These are phyloP conservation scores for Gynostemma pentaphyllum DNA, from an alignment of 306 rosid genomes.

Conservation along the genomic window DNA sequence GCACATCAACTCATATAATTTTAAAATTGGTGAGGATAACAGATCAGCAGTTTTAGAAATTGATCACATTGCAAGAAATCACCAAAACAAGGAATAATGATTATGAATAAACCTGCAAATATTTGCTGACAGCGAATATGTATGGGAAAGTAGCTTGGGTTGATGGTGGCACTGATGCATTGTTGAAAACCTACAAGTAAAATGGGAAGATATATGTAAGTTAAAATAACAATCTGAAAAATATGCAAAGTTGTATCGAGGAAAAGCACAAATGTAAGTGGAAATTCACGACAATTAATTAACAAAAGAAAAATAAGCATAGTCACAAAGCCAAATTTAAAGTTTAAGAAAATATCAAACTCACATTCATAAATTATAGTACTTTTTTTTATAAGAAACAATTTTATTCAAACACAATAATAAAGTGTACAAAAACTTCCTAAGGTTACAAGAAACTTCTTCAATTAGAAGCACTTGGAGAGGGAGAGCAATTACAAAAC, in stretches of 20 bases:
- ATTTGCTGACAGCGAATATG: slow-evolving; percentile 73
- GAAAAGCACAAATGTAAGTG: neutral
- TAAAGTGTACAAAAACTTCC: no score
- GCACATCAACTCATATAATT: slow-evolving; percentile 12
- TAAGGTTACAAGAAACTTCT: no score
- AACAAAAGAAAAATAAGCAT: neutral
- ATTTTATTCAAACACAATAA: no score
- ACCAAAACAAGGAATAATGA: neutral
- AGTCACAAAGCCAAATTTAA: neutral
- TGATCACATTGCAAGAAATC: neutral
- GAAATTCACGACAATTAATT: neutral
- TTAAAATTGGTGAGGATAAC: neutral
- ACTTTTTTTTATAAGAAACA: no score
- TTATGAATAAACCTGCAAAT: slow-evolving; percentile 60
- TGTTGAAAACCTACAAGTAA: slow-evolving; percentile 53
- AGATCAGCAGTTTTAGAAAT: neutral
- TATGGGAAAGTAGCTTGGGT: slow-evolving; percentile 87
- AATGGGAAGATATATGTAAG: slow-evolving; percentile 13
- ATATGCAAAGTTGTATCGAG: neutral
- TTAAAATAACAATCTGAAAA: neutral
- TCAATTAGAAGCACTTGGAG: no score
- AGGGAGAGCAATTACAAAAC: no score
- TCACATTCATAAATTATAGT: neutral
- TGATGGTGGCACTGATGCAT: slow-evolving; percentile 56
- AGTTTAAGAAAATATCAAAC: neutral